Evolutionary conservation across 768 basidiomycete species (phyloP), one percentile per base, ranked within the genome.

Genomic region (Boletus vermiculosoides): DNA sequence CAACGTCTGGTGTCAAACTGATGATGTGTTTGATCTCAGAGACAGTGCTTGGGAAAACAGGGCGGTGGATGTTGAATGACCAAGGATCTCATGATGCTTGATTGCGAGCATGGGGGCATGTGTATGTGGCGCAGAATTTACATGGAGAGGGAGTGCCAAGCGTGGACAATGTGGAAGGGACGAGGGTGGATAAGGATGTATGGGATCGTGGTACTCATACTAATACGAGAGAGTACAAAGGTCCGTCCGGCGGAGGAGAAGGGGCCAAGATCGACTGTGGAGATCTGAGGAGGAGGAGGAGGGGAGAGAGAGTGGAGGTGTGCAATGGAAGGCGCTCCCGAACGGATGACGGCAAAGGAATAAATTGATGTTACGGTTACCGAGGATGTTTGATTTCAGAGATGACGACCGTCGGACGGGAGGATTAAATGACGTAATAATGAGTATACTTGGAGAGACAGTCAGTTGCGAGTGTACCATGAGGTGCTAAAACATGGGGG

Each of bases 301-400:
- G n/a, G n/a, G 20, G 20, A n/a, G 41, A 13, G 16, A 18, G 44
- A 25, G 25, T 2, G 13, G n/a, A 28, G 44, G 33, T 13, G 0
- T 15, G n/a, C 15, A 53, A 53, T 56, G 50, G 54, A 56, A 51
- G 53, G 40, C 63, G 63, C 63, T 66, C 37, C 63, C 63, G 63
- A 64, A 28, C 12, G 28, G 12, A 41, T 45, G 23, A 33, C 52
- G 54, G 45, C 44, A 46, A 30, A n/a, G 1, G 7, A 2, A 44
- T 8, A 30, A 8, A 30, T 30, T 8, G 30, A 23, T 34, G 23
- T 45, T 28, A 36, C 45, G 39, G 31, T 63, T 28, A 37, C 63
- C 58, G 62, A 63, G 62, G 62, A 62, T 13, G 60, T 31, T 46
- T 34, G 34, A 34, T 34, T 34, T 34, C 5, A 39, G 37, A n/a